Base-by-base conservation (phyloP, 2,329 filamentous ascomycete genomes). In the Hymenoscyphus albidus region DNA sequence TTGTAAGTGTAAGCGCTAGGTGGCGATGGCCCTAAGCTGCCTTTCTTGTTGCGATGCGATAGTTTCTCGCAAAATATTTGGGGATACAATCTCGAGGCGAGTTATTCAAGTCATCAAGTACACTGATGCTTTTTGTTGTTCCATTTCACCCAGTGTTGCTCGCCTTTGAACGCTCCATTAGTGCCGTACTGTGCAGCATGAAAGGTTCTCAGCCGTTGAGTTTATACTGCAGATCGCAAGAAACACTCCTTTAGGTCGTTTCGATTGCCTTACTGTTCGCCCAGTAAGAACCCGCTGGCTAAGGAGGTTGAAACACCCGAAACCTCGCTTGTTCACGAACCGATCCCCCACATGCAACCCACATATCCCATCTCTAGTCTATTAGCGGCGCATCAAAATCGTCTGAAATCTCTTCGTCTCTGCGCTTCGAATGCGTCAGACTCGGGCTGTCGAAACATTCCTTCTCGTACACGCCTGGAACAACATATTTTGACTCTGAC, bases 381-480 rank as follows among this genome's bases (percentile, higher is more conserved):
- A 1, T 54, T 54, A 27, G 48, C 48, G 48, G 4, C 10, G 48
- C 48, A 22, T 22, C 10, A 54, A 57, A 35, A n/a, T 57, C 55
- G 18, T 57, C 55, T 57, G 55, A 57, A 38, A 9, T 57, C n/a
- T 57, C 2, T 38, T 38, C 55, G 9, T n/a, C 55, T 57, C 27
- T 57, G 55, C 55, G 32, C 32, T 31, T 57, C 55, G 55, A 22
- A 57, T 35, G 16, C 55, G 32, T 57, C 55, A 57, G 55, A 57
- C 27, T 54, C 18, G 22, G 13, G 18, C 48, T 22, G 27, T 27
- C 27, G 48, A 54, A 54, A 54, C 48, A 18, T 27, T 27, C n/a
- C 39, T 59, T 48, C 39, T 44, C 38, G 38, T 9, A 59, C 58
- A 44, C 39, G 22, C 14, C 58, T 59, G 58, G 35, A 59, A 59